Percentiles rank a stretch among this genome's conserved stretches.
phyloP scores from a whole-genome alignment of 2,329 filamentous ascomycete species.

The Lasiodiplodia sp. region DNA sequence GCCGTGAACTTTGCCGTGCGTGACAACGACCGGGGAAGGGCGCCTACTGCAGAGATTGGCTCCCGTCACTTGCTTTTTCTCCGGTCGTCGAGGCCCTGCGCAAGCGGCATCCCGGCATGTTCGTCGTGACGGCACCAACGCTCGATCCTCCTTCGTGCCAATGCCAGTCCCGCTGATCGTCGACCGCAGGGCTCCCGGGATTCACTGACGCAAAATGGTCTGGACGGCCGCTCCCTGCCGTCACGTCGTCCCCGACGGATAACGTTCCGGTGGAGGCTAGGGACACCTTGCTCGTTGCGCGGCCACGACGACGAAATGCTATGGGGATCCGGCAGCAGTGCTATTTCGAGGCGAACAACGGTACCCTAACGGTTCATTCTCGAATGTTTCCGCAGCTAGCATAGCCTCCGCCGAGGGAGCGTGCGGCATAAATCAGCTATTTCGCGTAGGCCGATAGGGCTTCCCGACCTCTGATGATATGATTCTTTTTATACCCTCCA shows the following conservation, averaged over 20 bases:
- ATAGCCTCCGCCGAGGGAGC: constrained; percentile 9
- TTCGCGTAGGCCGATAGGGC: constrained; percentile 15
- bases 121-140: not conserved
- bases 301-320: not conserved
- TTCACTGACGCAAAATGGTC: not conserved
- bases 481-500: constrained; percentile 15
- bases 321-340: not conserved
- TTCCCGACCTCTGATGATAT: not conserved
- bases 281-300: not conserved
- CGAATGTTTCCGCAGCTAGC: not conserved
- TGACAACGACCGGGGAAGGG: constrained; percentile 4
- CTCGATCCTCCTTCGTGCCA: constrained; percentile 12
- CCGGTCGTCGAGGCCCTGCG: constrained; percentile 3
- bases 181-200: not conserved
- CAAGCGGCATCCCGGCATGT: not conserved
- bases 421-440: constrained; percentile 23
- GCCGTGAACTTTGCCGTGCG: not conserved
- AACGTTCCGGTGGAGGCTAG: not conserved
- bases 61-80: not conserved
- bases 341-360: not conserved
- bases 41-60: constrained; percentile 10
- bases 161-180: constrained; percentile 16
- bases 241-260: not conserved
- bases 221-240: constrained; percentile 7
- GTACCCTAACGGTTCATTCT: not conserved